Evolutionary conservation across 1,284 basidiomycete genomes (phyloP), one percentile per base, ranked within the genome.

Genomic region (Phellopilus nigrolimitatus): DNA sequence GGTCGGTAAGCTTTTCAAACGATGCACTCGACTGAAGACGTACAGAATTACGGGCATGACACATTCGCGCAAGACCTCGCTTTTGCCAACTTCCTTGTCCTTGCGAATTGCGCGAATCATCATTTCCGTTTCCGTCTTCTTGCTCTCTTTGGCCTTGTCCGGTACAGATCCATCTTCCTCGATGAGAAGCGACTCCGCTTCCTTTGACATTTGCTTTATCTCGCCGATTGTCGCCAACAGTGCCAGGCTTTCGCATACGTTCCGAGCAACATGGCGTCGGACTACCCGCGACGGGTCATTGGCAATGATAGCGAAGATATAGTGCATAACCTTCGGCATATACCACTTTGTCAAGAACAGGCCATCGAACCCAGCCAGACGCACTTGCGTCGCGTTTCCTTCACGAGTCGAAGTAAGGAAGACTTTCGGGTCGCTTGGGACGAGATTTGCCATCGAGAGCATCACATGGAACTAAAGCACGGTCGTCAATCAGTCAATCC

Each of bases 371-470:
- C 97, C 95, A 2, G 90, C 83, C 46, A 93, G 77, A 25, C 97
- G 88, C 28, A 99, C 86, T 60, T 93, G 89, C 3, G 86, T 86
- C 60, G 90, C 95, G 64, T 97, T 97, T 38, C 94, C 95, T 67
- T 95, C 91, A 19, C 95, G 79, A 39, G 95, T 97, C 61, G 95
- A 83, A 3, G 85, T 82, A 61, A 99, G 85, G 69, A 95, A 95
- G 15, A 86, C 71, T 52, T 82, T 78, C 24, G 89, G 75, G 61
- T 95, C 89, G 55, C 86, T 87, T 1, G 91, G 86, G 48, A 92
- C 78, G 47, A 97, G 78, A 61, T 84, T 84, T 0, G 89, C 86
- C 52, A 91, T 71, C 54, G 84, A 87, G 53, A 93, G 71, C 56
- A 91, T 79, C 63, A 93, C 74, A 62, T 92, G 82, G 61, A 91